phyloP scores from a whole-genome alignment of 768 basidiomycete genomes.

The Russula compacta region DNA sequence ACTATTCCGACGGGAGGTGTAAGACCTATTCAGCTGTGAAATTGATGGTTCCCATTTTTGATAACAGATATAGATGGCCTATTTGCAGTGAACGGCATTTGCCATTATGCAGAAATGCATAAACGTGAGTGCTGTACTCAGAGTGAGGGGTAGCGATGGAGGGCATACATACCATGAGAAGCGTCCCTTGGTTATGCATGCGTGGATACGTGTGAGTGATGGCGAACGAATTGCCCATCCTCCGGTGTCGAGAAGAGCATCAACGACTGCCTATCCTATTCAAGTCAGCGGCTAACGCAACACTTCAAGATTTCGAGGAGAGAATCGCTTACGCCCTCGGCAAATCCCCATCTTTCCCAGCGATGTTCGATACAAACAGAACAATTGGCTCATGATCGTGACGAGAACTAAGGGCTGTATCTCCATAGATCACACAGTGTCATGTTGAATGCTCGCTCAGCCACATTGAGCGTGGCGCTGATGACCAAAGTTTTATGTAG shows the following conservation, averaged over 20 bases:
- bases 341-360: neutral
- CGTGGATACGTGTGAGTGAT: neutral
- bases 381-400: neutral
- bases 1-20: neutral
- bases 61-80: neutral
- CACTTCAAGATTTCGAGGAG: too few species aligned
- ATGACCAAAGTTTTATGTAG: neutral
- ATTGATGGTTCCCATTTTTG: neutral
- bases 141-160: neutral
- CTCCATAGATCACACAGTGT: neutral
- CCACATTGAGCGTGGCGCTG: neutral
- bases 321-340: neutral
- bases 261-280: too few species aligned
- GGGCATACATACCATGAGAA: neutral
- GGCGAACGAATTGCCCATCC: too few species aligned
- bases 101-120: neutral
- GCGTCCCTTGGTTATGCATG: neutral
- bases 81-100: neutral
- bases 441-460: neutral
- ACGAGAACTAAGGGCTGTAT: neutral
- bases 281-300: too few species aligned
- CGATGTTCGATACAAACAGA: neutral
- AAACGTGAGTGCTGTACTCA: neutral
- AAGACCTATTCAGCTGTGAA: neutral
- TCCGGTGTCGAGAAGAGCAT: too few species aligned